These are phyloP conservation scores for Coemansia sp. DNA, from an alignment of 192 early-diverging fungal genomes.

Conservation along the genomic window DNA sequence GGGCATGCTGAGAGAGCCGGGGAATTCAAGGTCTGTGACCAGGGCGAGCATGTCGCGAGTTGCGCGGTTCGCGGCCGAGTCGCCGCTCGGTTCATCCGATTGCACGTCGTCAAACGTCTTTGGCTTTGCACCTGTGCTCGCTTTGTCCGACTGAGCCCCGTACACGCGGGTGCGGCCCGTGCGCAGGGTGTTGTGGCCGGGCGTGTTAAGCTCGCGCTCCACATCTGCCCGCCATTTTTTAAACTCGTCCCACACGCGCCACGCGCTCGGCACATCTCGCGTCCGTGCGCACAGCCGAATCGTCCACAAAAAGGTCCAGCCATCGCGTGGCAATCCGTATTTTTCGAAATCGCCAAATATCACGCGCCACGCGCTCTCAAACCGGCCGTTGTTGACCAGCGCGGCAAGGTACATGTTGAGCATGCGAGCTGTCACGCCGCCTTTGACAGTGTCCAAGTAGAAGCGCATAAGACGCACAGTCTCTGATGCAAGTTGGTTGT, in stretches of 20 bases:
- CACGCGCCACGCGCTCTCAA: constrained; percentile 47
- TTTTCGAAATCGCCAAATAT: constrained; percentile 58
- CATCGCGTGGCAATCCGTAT: constrained; percentile 54
- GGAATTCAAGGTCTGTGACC: constrained; percentile 28
- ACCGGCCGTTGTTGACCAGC: constrained; percentile 57
- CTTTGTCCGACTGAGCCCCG: neutral
- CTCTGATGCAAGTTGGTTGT: constrained; percentile 38
- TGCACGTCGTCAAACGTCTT: neutral
- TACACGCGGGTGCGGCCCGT: constrained; percentile 29
- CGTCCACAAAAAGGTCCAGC: constrained; percentile 62
- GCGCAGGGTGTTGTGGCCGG: constrained; percentile 32
- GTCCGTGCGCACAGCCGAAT: constrained; percentile 63
- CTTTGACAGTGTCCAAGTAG: constrained; percentile 36
- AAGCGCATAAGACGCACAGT: constrained; percentile 32
- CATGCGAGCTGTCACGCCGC: constrained; percentile 53
- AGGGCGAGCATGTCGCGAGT: constrained; percentile 40
- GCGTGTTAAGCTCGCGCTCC: constrained; percentile 36
- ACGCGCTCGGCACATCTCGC: constrained; percentile 61
- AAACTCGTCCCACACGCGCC: constrained; percentile 68
- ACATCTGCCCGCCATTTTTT: constrained; percentile 57
- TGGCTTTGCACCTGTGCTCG: too few relatives aligned
- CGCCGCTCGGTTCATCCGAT: neutral
- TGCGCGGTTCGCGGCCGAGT: constrained; percentile 21
- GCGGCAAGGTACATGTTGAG: constrained; percentile 64
- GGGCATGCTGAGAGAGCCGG: constrained; percentile 27